phyloP scores from a whole-genome alignment of 1,284 basidiomycete genomes.

The Cutaneotrichosporon cutaneum region DNA sequence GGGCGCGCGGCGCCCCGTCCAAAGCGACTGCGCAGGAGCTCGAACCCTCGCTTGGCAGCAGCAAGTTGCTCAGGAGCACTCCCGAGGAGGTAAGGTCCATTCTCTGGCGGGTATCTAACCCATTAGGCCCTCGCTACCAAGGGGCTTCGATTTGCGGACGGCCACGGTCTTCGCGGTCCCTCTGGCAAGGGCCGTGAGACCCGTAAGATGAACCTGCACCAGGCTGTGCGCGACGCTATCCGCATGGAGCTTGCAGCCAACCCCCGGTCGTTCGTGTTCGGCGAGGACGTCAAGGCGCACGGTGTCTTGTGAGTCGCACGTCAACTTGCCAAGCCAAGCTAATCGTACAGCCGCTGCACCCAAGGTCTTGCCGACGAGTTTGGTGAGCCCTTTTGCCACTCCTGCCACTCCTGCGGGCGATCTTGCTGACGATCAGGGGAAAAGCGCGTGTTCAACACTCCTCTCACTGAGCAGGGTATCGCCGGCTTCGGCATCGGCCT shows the following conservation, averaged over 20 bases:
- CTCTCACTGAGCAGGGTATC: slow-evolving; percentile 89
- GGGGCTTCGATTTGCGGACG: slow-evolving; percentile 68
- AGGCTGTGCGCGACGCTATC: slow-evolving; percentile 83
- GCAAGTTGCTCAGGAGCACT: slow-evolving; percentile 32
- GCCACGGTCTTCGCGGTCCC: slow-evolving; percentile 56
- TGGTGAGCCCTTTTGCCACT: slow-evolving; percentile 59
- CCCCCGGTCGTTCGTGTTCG: slow-evolving; percentile 82
- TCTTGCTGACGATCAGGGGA: slow-evolving; percentile 58
- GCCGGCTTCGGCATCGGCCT: slow-evolving; percentile 91
- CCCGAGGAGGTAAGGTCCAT: slow-evolving; percentile 29
- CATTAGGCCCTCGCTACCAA: slow-evolving; percentile 64
- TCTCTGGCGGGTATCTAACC: background rate
- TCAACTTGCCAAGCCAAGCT: slow-evolving; percentile 57
- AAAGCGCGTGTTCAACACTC: slow-evolving; percentile 93
- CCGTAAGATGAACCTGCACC: slow-evolving; percentile 86
- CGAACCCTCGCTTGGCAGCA: slow-evolving; percentile 40
- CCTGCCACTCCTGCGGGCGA: background rate
- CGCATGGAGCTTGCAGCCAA: slow-evolving; percentile 80
- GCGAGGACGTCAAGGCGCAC: slow-evolving; percentile 90
- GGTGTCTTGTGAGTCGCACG: slow-evolving; percentile 89
- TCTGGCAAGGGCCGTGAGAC: slow-evolving; percentile 75
- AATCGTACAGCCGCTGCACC: slow-evolving; percentile 33
- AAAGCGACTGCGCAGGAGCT: slow-evolving; percentile 17
- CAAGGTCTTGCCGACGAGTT: slow-evolving; percentile 90
- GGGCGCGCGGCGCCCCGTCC: slow-evolving; percentile 13